A percentile compares a stretch with the other conserved stretches of the same genome.
Conservation (phyloP, 805 yeast genomes). For the Metschnikowia santaceciliae region DNA sequence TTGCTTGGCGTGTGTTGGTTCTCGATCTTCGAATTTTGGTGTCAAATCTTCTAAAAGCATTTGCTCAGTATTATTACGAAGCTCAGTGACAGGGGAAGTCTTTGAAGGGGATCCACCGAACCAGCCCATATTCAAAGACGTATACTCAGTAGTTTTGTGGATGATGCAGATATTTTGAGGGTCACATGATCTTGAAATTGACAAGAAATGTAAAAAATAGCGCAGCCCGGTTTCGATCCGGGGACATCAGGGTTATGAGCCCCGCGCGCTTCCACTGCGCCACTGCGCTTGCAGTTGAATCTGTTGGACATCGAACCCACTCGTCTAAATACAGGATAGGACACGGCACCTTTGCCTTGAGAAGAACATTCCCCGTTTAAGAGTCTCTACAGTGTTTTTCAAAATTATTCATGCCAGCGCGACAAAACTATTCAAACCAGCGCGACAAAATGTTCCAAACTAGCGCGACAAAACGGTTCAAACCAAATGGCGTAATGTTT, state of each 20-base stretch:
- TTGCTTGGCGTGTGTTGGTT: slow-evolving; percentile 16
- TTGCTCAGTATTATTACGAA: slow-evolving; percentile 19
- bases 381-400: too few relatives aligned
- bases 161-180: not conserved
- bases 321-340: too few relatives aligned
- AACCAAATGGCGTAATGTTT: too few relatives aligned
- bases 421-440: too few relatives aligned
- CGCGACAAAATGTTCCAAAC: too few relatives aligned
- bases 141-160: slow-evolving; percentile 8
- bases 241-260: slow-evolving; percentile 98
- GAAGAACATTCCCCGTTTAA: too few relatives aligned
- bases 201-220: slow-evolving; percentile 43
- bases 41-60: slow-evolving; percentile 49
- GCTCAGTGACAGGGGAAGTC: slow-evolving; percentile 33
- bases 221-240: slow-evolving; percentile 96
- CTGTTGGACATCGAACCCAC: too few relatives aligned
- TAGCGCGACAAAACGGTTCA: too few relatives aligned
- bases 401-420: too few relatives aligned
- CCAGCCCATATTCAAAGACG: slow-evolving; percentile 36
- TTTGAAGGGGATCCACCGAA: slow-evolving; percentile 37
- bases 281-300: slow-evolving; percentile 66
- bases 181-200: slow-evolving; percentile 5
- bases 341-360: too few relatives aligned
- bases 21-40: slow-evolving; percentile 45
- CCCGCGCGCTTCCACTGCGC: slow-evolving; percentile 99